Conservation (phyloP, 495 filamentous ascomycete genomes). For the Amorphotheca resinae region DNA sequence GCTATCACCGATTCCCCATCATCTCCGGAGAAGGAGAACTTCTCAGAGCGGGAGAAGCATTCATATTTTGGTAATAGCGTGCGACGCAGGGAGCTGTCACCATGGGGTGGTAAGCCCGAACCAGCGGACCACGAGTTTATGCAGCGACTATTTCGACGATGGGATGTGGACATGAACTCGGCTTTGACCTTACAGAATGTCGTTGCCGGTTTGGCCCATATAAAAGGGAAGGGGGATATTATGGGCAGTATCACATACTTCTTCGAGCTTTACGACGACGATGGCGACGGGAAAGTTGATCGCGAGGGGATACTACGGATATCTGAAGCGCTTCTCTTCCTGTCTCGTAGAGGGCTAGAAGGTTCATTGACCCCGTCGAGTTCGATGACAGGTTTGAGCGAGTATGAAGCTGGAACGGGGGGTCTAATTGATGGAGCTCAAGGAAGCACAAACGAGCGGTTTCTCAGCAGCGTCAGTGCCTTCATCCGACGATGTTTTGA, state of each 20-base stretch:
- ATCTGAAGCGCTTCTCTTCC: slow-evolving; percentile 85
- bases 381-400: slow-evolving; percentile 26
- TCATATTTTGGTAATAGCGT: slow-evolving; percentile 44
- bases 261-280: slow-evolving; percentile 93
- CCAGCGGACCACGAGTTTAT: slow-evolving; percentile 95
- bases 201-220: slow-evolving; percentile 74
- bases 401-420: slow-evolving; percentile 20
- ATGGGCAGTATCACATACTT: slow-evolving; percentile 97
- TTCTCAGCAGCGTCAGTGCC: slow-evolving; percentile 80
- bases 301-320: slow-evolving; percentile 91
- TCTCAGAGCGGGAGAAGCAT: slow-evolving; percentile 19
- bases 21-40: slow-evolving; percentile 38
- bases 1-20: slow-evolving; percentile 71
- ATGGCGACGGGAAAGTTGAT: slow-evolving; percentile 85
- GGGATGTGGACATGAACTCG: slow-evolving; percentile 68
- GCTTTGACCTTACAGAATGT: slow-evolving; percentile 78
- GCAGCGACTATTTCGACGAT: slow-evolving; percentile 73
- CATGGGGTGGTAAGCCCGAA: slow-evolving; percentile 66
- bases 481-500: slow-evolving; percentile 96
- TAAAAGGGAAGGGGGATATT: slow-evolving; percentile 87
- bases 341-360: slow-evolving; percentile 78
- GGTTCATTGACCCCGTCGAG: slow-evolving; percentile 45
- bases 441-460: slow-evolving; percentile 49
- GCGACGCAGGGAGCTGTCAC: slow-evolving; percentile 42
- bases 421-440: slow-evolving; percentile 11